A percentile compares a stretch with the other conserved stretches of the same genome.
Evolutionary conservation across 1,139 yeast species (phyloP).

Genomic region (Debaryomyces sp.): DNA sequence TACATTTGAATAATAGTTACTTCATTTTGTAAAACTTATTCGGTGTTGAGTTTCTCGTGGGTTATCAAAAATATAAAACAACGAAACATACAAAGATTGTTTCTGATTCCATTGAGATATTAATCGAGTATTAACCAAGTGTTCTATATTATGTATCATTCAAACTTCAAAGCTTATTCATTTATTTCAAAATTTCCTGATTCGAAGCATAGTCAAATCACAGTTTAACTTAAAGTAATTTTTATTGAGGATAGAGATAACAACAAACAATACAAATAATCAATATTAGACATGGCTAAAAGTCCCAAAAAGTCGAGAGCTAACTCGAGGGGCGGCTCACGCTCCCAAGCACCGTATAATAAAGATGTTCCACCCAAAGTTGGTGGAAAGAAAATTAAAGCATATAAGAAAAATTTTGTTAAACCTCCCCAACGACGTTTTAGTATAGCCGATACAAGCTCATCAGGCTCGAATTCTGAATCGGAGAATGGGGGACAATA

Average conservation of each 20-base stretch:
- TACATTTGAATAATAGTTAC: not conserved
- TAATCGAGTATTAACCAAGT: not conserved
- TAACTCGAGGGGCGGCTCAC: slow-evolving; percentile 4
- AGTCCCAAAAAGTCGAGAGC: slow-evolving; percentile 28
- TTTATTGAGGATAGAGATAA: not conserved
- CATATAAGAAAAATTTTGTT: slow-evolving; percentile 17
- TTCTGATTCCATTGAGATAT: slow-evolving; percentile 2
- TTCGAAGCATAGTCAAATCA: slow-evolving; percentile 3
- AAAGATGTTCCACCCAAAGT: slow-evolving; percentile 3
- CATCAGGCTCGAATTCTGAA: slow-evolving; percentile 35
- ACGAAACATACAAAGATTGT: slow-evolving; percentile 1
- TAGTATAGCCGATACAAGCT: slow-evolving; percentile 44
- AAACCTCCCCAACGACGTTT: slow-evolving; percentile 32
- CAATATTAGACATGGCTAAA: slow-evolving; percentile 26
- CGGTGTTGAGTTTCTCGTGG: not conserved
- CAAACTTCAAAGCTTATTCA: not conserved
- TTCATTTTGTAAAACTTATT: not conserved
- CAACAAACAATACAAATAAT: not conserved
- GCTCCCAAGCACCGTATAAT: not conserved
- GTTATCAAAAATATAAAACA: not conserved
- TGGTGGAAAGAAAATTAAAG: slow-evolving; percentile 41
- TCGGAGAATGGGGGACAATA: slow-evolving; percentile 19
- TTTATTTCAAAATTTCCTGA: slow-evolving; percentile 7
- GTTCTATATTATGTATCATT: slow-evolving; percentile 8
- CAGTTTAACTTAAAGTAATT: not conserved